These are phyloP conservation scores for Ziziphus jujuba DNA, from an alignment of 306 rosid species.

Conservation along the genomic window DNA sequence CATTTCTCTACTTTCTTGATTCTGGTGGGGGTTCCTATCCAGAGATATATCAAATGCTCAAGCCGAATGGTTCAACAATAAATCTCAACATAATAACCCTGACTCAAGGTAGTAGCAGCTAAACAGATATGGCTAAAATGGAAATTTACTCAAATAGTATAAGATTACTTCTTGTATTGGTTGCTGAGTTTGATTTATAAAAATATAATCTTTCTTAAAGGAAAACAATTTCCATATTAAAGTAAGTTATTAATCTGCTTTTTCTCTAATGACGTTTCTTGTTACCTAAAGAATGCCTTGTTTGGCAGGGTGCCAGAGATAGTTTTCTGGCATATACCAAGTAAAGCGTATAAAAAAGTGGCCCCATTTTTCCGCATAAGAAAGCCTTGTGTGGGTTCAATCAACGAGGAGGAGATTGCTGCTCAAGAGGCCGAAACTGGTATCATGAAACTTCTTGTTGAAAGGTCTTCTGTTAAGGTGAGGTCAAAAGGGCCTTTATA, in stretches of 20 bases:
- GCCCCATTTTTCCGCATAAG: conserved; percentile 53
- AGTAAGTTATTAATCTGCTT: too few relatives aligned
- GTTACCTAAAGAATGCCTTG: conserved; percentile 16
- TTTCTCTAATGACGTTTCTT: too few relatives aligned
- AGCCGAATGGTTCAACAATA: conserved; percentile 61
- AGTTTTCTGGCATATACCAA: conserved; percentile 91
- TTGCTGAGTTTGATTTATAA: too few relatives aligned
- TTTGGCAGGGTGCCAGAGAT: conserved; percentile 74
- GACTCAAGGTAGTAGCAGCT: conserved; percentile 63
- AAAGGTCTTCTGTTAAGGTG: conserved; percentile 82
- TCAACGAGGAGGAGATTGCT: conserved; percentile 74
- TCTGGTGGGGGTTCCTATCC: conserved; percentile 97
- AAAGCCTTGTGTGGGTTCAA: conserved; percentile 81
- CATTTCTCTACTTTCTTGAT: conserved; percentile 72
- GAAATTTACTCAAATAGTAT: too few relatives aligned
- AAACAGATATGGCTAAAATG: too few relatives aligned
- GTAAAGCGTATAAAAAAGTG: conserved; percentile 54
- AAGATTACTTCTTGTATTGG: too few relatives aligned
- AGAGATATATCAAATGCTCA: conserved; percentile 67
- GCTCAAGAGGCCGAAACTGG: conserved; percentile 71
- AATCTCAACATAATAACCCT: conserved; percentile 55
- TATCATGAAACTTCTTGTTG: conserved; percentile 59
- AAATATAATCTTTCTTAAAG: too few relatives aligned
- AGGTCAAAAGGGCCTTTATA: not conserved
- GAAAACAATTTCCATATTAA: not conserved